phyloP scores from a whole-genome alignment of 257 asterid genomes.

The Rauvolfia tetraphylla region DNA sequence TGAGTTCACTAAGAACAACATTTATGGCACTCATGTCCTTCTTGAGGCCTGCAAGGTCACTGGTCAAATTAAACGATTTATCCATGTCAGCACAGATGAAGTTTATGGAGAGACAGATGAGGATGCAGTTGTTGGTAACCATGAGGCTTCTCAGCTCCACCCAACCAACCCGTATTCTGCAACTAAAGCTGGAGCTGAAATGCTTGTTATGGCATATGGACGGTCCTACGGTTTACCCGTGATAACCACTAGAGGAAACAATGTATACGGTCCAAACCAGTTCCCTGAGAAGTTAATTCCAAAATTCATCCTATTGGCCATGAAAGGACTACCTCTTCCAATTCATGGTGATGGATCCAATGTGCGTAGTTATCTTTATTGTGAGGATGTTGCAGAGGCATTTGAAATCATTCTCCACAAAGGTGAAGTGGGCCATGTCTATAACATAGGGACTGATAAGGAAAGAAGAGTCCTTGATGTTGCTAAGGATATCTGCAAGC shows the following conservation, averaged over 20 bases:
- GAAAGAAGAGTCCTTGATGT: conserved; percentile 64
- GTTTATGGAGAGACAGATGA: conserved; percentile 71
- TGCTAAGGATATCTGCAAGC: conserved; percentile 53
- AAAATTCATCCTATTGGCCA: conserved; percentile 61
- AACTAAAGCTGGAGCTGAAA: conserved; percentile 25
- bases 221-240: conserved; percentile 67
- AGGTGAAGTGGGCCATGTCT: conserved; percentile 71
- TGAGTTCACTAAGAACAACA: conserved; percentile 72
- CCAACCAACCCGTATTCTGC: conserved; percentile 73
- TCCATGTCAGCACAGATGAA: conserved; percentile 55
- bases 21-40: conserved; percentile 68
- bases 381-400: conserved; percentile 78
- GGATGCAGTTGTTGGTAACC: conserved; percentile 69
- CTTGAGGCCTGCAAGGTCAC: conserved; percentile 68
- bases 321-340: conserved; percentile 61
- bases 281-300: conserved; percentile 74
- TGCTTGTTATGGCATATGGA: conserved; percentile 77
- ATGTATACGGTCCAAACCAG: conserved; percentile 70
- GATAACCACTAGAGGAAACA: conserved; percentile 67
- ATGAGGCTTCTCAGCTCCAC: conserved; percentile 64
- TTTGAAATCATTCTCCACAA: conserved; percentile 60
- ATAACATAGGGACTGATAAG: conserved; percentile 60
- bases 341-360: conserved; percentile 70
- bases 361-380: conserved; percentile 63
- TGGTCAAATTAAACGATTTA: conserved; percentile 58